Base-by-base conservation (phyloP, 257 asterid genomes). In the Rubia yunnanensis region DNA sequence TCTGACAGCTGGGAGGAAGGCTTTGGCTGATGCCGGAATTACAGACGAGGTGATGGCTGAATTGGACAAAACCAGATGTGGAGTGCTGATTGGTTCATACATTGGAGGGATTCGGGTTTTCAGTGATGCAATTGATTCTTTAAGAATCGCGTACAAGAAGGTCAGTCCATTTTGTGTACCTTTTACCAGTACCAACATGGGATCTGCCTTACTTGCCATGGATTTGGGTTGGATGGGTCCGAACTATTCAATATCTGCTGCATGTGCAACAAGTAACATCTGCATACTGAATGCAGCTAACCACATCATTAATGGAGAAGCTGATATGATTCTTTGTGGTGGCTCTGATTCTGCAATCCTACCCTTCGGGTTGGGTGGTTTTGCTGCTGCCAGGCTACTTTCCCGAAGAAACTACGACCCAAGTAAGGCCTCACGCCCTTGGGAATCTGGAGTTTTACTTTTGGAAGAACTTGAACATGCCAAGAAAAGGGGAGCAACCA, bases 181-280 rank as follows among this genome's bases (percentile, higher is more conserved):
- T 68, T 91, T 88, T 78, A 94, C 98, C 26, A 91, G 96, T 31
- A 88, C 98, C 36, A 91, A 91, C 74, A 91, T 91, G 98, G 98
- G 98, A 6, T 91, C 98, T 68, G 98, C 98, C 60, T 82, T 91
- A 67, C 94, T 91, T 50, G 98, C 98, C 72, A 91, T 88, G 95
- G 98, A 91, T 80, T 81, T 91, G 98, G 98, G 98, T 55, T 91
- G 97, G 97, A 91, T 91, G 97, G 97, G 97, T 26, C 97, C 97
- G 58, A 91, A 91, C 77, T 91, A 91, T 80, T 91, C 97, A 53
- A 91, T 91, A 80, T 91, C 97, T 59, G 84, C 97, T 60, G 96
- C 97, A 41, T 91, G 98, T 82, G 96, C 96, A 66, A 91, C 98
- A 44, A 83, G 98, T 81, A 91, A 88, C 88, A 88, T 84, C 74